Percentiles rank a stretch among this genome's conserved stretches.
Evolutionary conservation across 2,329 filamentous ascomycete genomes (phyloP).

Genomic region (Rutstroemia sp.): DNA sequence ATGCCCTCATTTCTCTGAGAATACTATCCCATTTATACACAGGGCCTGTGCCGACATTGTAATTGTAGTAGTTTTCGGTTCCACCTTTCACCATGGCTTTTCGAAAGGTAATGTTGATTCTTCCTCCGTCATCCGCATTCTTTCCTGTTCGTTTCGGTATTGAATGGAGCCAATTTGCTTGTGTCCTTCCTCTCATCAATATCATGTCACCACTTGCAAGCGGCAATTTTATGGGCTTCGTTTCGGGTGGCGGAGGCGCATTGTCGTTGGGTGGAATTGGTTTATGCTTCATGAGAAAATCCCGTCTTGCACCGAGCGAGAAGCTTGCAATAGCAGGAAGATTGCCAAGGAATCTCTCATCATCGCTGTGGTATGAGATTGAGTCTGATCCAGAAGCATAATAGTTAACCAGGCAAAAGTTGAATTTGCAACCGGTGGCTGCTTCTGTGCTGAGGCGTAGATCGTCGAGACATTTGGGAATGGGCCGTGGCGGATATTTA

Average conservation of each 20-base stretch:
- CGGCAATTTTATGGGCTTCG: constrained; percentile 41
- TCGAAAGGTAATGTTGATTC: constrained; percentile 74
- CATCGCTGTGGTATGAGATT: constrained; percentile 74
- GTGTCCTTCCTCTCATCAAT: constrained; percentile 69
- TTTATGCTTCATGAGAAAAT: constrained; percentile 78
- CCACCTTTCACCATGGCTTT: constrained; percentile 62
- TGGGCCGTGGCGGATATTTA: constrained; percentile 55
- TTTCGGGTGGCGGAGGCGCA: constrained; percentile 25
- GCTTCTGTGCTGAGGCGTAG: constrained; percentile 57
- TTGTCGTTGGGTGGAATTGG: constrained; percentile 36
- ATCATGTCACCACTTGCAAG: constrained; percentile 70
- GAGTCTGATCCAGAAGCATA: constrained; percentile 71
- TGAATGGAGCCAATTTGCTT: constrained; percentile 69
- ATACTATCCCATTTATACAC: constrained; percentile 61
- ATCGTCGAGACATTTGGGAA: constrained; percentile 61
- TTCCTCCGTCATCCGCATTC: constrained; percentile 52
- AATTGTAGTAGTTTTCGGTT: constrained; percentile 78
- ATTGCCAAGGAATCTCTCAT: constrained; percentile 66
- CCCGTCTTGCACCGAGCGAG: constrained; percentile 62
- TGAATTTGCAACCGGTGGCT: constrained; percentile 60
- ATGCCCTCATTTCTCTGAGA: constrained; percentile 36
- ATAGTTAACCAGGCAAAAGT: constrained; percentile 78
- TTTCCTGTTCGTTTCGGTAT: constrained; percentile 66
- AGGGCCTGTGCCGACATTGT: constrained; percentile 66
- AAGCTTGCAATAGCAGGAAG: constrained; percentile 69